Conservation (phyloP, 2,329 filamentous ascomycete genomes). For the Xylaria sp. region DNA sequence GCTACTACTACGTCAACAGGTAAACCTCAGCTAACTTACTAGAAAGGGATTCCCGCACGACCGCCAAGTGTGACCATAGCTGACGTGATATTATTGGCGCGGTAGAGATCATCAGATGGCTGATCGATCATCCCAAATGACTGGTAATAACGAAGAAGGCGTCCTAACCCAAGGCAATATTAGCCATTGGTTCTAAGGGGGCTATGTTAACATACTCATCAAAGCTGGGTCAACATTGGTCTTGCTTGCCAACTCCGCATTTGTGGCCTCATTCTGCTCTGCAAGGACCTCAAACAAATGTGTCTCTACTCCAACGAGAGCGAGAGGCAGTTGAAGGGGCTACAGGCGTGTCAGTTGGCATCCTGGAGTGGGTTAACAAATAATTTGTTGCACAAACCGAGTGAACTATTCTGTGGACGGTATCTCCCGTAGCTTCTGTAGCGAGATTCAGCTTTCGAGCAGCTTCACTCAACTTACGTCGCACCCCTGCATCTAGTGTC, state of each 20-base stretch:
- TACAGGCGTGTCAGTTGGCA: background rate
- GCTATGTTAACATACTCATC: background rate
- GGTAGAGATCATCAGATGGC: slow-evolving; percentile 21
- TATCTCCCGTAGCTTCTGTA: slow-evolving; percentile 27
- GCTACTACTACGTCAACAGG: background rate
- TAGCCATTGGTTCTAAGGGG: background rate
- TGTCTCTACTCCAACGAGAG: background rate
- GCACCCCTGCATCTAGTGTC: background rate
- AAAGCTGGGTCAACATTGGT: background rate
- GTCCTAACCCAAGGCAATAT: slow-evolving; percentile 6
- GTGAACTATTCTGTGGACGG: slow-evolving; percentile 17
- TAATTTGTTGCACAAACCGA: slow-evolving; percentile 11
- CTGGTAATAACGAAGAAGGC: slow-evolving; percentile 33
- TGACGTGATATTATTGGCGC: slow-evolving; percentile 27
- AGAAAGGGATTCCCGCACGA: slow-evolving; percentile 12
- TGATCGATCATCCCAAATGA: slow-evolving; percentile 30
- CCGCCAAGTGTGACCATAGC: slow-evolving; percentile 18
- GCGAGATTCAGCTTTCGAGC: slow-evolving; percentile 5
- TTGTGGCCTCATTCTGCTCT: background rate
- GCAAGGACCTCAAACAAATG: background rate
- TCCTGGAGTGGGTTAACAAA: too few relatives aligned
- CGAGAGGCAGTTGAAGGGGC: background rate
- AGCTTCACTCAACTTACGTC: slow-evolving; percentile 17
- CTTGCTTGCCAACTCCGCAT: background rate
- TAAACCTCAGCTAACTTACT: slow-evolving; percentile 11